These are phyloP conservation scores for Gossypium armourianum DNA, from an alignment of 441 rosid species.

Conservation along the genomic window DNA sequence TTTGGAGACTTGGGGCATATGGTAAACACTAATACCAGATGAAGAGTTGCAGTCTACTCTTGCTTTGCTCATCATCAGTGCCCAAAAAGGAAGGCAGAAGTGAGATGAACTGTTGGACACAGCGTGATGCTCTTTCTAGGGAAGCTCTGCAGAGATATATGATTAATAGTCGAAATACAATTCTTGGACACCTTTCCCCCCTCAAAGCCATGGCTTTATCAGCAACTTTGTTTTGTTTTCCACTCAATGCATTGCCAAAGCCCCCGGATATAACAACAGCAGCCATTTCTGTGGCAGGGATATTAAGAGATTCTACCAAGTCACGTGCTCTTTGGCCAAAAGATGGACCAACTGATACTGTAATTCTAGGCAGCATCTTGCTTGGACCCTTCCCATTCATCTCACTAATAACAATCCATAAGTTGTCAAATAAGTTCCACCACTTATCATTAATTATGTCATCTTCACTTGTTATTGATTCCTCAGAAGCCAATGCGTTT, in stretches of 20 bases:
- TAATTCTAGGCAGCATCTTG: conserved; percentile 46
- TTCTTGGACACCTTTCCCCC: conserved; percentile 89
- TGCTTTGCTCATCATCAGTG: conserved; percentile 87
- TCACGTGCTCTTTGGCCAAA: conserved; percentile 97
- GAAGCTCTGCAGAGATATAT: conserved; percentile 78
- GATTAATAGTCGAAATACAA: conserved; percentile 72
- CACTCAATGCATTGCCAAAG: conserved; percentile 80
- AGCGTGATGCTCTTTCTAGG: conserved; percentile 76
- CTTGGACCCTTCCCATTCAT: conserved; percentile 81
- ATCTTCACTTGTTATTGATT: conserved; percentile 34
- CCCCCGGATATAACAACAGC: conserved; percentile 94
- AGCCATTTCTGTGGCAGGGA: conserved; percentile 99
- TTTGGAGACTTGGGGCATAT: background rate
- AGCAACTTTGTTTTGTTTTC: conserved; percentile 63
- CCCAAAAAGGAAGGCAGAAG: conserved; percentile 72
- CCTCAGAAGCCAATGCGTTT: conserved; percentile 18
- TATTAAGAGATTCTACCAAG: conserved; percentile 86
- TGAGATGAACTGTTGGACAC: conserved; percentile 75
- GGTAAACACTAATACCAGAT: conserved; percentile 44
- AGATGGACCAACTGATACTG: conserved; percentile 59
- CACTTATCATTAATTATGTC: conserved; percentile 46
- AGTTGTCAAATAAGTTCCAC: conserved; percentile 86
- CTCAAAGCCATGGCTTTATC: conserved; percentile 96
- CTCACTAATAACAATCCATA: conserved; percentile 77
- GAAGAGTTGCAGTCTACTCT: conserved; percentile 81